A percentile compares a stretch with the other conserved stretches of the same genome.
These are phyloP conservation scores for Ephemerocybe angulata DNA, from an alignment of 768 basidiomycete genomes.

Conservation along the genomic window DNA sequence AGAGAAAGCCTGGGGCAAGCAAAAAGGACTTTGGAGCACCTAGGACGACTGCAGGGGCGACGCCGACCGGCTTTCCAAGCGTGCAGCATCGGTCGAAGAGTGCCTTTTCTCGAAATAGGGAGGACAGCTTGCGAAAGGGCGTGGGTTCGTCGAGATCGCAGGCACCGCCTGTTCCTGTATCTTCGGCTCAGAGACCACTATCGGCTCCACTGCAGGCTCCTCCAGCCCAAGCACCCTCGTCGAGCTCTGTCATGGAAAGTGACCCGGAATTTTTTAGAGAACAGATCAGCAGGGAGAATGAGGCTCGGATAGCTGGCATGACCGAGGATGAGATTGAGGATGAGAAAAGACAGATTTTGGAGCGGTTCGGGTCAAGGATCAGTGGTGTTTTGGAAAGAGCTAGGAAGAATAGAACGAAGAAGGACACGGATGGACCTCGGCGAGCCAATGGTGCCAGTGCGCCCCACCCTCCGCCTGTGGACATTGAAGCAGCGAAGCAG, in stretches of 20 bases:
- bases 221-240: background rate
- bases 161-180: conserved; percentile 22
- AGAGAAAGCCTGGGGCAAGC: conserved; percentile 34
- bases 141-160: conserved; percentile 5
- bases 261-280: conserved; percentile 44
- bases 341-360: conserved; percentile 62
- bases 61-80: conserved; percentile 55
- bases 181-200: background rate
- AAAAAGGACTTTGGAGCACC: conserved; percentile 19
- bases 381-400: conserved; percentile 58
- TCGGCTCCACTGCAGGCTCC: background rate
- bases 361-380: conserved; percentile 67
- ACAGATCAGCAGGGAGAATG: conserved; percentile 67
- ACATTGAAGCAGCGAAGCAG: background rate
- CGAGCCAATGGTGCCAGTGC: background rate
- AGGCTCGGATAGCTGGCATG: conserved; percentile 61
- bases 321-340: conserved; percentile 62
- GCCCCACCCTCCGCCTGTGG: background rate
- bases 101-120: conserved; percentile 51
- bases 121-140: conserved; percentile 23
- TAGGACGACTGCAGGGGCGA: conserved; percentile 20
- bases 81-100: conserved; percentile 65
- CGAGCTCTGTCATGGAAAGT: conserved; percentile 9
- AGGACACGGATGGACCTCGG: conserved; percentile 2
- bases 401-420: conserved; percentile 41